Conservation (phyloP, 2,329 filamentous ascomycete species). For the Whalleya microplaca region DNA sequence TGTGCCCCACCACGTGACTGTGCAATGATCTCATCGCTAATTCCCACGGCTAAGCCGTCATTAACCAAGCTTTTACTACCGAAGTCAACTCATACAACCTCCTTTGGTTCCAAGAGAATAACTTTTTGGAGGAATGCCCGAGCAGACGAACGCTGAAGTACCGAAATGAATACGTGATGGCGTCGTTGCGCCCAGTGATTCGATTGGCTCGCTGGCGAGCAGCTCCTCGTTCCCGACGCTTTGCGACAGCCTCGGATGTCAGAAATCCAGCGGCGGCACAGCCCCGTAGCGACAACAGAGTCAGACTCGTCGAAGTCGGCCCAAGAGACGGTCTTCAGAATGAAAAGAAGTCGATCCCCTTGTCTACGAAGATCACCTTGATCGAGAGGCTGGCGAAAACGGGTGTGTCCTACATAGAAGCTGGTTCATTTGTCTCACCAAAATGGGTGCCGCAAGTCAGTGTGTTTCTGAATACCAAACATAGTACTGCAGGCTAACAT, state of each 20-base stretch:
- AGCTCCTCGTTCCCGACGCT: conserved; percentile 22
- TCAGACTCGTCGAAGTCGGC: conserved; percentile 66
- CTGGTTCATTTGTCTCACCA: conserved; percentile 69
- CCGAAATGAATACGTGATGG: conserved; percentile 36
- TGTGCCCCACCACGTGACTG: too few relatives aligned
- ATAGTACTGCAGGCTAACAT: conserved; percentile 14
- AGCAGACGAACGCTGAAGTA: neutral
- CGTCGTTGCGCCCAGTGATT: conserved; percentile 36
- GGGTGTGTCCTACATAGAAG: conserved; percentile 65
- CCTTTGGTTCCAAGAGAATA: too few relatives aligned
- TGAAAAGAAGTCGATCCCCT: conserved; percentile 61
- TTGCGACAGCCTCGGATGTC: conserved; percentile 38
- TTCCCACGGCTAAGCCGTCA: too few relatives aligned
- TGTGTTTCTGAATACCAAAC: conserved; percentile 2
- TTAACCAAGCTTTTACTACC: too few relatives aligned
- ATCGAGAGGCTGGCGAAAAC: conserved; percentile 59
- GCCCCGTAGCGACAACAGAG: conserved; percentile 31
- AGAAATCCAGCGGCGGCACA: conserved; percentile 20
- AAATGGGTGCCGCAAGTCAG: conserved; percentile 69
- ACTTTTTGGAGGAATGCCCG: neutral
- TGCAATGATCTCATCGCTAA: too few relatives aligned
- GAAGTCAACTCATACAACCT: too few relatives aligned
- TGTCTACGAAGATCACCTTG: conserved; percentile 65
- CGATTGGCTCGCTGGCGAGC: conserved; percentile 31
- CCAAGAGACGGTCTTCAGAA: conserved; percentile 73